Evolutionary conservation across 2,329 filamentous ascomycete species (phyloP).

Genomic region (Phaeoacremonium minimum): DNA sequence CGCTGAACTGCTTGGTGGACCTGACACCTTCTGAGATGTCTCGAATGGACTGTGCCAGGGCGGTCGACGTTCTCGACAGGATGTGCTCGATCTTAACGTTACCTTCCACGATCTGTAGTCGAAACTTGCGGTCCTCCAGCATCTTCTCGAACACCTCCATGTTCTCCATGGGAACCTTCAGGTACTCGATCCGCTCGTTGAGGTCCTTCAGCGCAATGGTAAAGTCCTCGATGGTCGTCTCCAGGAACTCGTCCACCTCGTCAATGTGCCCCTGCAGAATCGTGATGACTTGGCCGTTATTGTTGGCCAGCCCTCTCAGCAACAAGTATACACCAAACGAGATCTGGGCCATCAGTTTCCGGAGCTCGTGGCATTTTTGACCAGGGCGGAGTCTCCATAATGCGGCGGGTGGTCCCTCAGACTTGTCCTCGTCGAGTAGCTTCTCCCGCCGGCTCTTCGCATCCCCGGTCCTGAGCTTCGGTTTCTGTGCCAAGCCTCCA

Average conservation of each 20-base stretch:
- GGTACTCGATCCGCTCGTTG: slow-evolving; percentile 70
- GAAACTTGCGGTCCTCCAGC: slow-evolving; percentile 79
- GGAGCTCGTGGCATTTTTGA: slow-evolving; percentile 79
- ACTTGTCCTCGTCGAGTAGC: slow-evolving; percentile 63
- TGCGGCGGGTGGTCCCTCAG: slow-evolving; percentile 67
- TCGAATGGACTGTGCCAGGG: slow-evolving; percentile 72
- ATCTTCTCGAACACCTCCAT: slow-evolving; percentile 80
- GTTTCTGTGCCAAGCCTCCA: slow-evolving; percentile 39
- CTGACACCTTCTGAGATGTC: slow-evolving; percentile 76
- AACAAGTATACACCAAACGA: slow-evolving; percentile 89
- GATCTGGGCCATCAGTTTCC: slow-evolving; percentile 88
- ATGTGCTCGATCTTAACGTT: slow-evolving; percentile 92
- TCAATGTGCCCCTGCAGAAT: slow-evolving; percentile 92
- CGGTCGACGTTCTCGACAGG: slow-evolving; percentile 69
- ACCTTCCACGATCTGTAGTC: slow-evolving; percentile 75
- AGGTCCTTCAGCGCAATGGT: slow-evolving; percentile 75
- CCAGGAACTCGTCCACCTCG: slow-evolving; percentile 87
- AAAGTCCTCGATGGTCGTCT: slow-evolving; percentile 81
- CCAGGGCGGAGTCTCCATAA: slow-evolving; percentile 72
- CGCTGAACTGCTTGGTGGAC: slow-evolving; percentile 70
- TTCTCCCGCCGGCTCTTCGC: slow-evolving; percentile 59
- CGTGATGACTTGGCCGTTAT: slow-evolving; percentile 78
- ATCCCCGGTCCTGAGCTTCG: slow-evolving; percentile 48
- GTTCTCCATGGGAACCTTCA: slow-evolving; percentile 81
- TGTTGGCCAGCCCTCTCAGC: slow-evolving; percentile 81